Conservation (phyloP, 768 basidiomycete genomes). For the Termitomyces sp. region DNA sequence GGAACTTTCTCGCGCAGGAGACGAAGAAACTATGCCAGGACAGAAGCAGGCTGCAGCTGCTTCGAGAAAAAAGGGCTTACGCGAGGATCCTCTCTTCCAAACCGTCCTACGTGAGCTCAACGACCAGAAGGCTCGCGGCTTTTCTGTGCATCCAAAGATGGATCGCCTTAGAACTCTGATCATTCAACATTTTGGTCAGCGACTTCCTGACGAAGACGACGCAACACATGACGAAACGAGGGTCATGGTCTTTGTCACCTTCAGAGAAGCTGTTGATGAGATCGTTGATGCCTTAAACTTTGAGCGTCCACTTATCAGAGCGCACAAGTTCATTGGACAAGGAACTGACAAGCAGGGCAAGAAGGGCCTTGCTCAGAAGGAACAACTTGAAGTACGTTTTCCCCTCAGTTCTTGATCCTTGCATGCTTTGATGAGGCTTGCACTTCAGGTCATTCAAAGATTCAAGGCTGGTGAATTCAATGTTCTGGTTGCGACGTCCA, state of each 20-base stretch:
- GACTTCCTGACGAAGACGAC: slow-evolving; percentile 35
- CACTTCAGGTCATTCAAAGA: slow-evolving; percentile 65
- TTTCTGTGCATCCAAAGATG: slow-evolving; percentile 86
- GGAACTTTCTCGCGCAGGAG: slow-evolving; percentile 36
- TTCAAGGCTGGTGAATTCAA: slow-evolving; percentile 90
- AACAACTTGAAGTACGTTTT: slow-evolving; percentile 73
- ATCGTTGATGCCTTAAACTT: slow-evolving; percentile 75
- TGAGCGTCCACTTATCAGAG: slow-evolving; percentile 73
- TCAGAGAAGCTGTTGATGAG: slow-evolving; percentile 85
- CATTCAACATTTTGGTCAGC: slow-evolving; percentile 71
- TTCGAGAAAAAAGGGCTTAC: slow-evolving; percentile 38
- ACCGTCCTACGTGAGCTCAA: slow-evolving; percentile 66
- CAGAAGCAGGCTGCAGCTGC: slow-evolving; percentile 31
- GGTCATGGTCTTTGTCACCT: slow-evolving; percentile 95
- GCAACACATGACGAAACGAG: slow-evolving; percentile 42
- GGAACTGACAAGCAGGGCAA: slow-evolving; percentile 78
- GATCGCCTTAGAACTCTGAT: slow-evolving; percentile 71
- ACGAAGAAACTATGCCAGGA: slow-evolving; percentile 22
- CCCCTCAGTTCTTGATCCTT: background rate
- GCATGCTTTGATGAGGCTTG: background rate
- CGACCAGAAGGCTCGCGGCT: slow-evolving; percentile 45
- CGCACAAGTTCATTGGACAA: slow-evolving; percentile 88
- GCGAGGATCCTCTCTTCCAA: slow-evolving; percentile 54
- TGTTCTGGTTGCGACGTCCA: slow-evolving; percentile 90
- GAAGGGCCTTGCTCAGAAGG: slow-evolving; percentile 86